phyloP scores from a whole-genome alignment of 2,329 filamentous ascomycete genomes.

The Didymella segeticola region DNA sequence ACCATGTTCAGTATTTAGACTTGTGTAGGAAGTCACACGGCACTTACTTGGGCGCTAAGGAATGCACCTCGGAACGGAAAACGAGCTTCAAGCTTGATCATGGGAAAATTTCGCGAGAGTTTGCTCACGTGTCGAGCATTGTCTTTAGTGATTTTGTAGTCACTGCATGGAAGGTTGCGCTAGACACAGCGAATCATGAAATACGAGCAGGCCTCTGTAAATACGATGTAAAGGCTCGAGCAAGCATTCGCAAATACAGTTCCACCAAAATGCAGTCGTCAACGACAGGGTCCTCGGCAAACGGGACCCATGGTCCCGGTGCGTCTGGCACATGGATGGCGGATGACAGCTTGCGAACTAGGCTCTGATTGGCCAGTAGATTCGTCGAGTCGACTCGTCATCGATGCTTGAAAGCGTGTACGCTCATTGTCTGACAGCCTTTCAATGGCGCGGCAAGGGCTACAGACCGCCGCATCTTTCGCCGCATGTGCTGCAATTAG shows the following conservation, averaged over 20 bases:
- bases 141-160: background rate
- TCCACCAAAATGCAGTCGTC: conserved; percentile 19
- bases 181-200: background rate
- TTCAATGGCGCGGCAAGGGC: conserved; percentile 12
- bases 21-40: conserved; percentile 34
- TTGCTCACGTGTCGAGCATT: background rate
- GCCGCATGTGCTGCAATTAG: conserved; percentile 17
- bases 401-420: conserved; percentile 19
- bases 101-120: conserved; percentile 20
- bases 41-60: conserved; percentile 17
- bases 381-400: conserved; percentile 13
- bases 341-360: conserved; percentile 15
- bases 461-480: conserved; percentile 12
- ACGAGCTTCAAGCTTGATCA: conserved; percentile 10
- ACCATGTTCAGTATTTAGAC: conserved; percentile 17
- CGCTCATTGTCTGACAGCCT: conserved; percentile 16
- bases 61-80: background rate
- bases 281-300: conserved; percentile 17
- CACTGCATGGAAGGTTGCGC: background rate
- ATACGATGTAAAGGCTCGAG: background rate
- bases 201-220: background rate
- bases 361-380: conserved; percentile 6
- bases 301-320: conserved; percentile 6
- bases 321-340: conserved; percentile 17
- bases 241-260: background rate